These are phyloP conservation scores for Globisporangium perplexum DNA, from an alignment of 352 stramenopile species.

Conservation along the genomic window DNA sequence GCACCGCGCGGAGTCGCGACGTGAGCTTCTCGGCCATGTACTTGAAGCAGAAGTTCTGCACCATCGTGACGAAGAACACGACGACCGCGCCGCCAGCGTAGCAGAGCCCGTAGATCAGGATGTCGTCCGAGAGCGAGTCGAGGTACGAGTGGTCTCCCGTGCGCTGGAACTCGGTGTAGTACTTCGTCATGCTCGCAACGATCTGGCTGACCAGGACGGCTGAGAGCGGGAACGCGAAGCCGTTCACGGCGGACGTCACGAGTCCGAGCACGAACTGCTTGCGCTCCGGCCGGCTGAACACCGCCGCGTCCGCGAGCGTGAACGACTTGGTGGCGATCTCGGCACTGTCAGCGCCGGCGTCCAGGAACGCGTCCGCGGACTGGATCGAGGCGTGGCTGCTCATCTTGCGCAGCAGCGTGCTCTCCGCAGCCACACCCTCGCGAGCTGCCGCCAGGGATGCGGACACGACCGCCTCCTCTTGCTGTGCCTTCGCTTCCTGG, in stretches of 20 bases:
- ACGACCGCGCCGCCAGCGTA: conserved; percentile 23
- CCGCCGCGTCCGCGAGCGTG: conserved; percentile 23
- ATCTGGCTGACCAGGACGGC: conserved; percentile 31
- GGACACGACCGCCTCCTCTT: conserved; percentile 15
- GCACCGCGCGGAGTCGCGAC: conserved; percentile 34
- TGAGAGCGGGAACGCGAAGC: conserved; percentile 23
- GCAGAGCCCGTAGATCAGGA: conserved; percentile 25
- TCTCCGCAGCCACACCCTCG: not conserved
- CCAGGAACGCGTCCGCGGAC: not conserved
- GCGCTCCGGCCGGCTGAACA: conserved; percentile 28
- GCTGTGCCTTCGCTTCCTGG: conserved; percentile 15
- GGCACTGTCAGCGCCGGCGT: not conserved
- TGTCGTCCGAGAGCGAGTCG: conserved; percentile 18
- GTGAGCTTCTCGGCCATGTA: conserved; percentile 47
- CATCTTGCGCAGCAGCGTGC: not conserved
- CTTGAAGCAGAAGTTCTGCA: conserved; percentile 40
- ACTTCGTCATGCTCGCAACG: conserved; percentile 23
- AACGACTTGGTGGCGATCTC: conserved; percentile 9
- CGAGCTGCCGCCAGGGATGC: not conserved
- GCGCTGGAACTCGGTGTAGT: conserved; percentile 22
- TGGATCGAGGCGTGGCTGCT: not conserved
- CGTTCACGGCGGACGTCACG: conserved; percentile 23
- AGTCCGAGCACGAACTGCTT: conserved; percentile 28
- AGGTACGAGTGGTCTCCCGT: conserved; percentile 16
- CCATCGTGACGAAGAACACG: conserved; percentile 21